Evolutionary conservation across 2,329 filamentous ascomycete genomes (phyloP).

Genomic region (Monosporascus sp.): DNA sequence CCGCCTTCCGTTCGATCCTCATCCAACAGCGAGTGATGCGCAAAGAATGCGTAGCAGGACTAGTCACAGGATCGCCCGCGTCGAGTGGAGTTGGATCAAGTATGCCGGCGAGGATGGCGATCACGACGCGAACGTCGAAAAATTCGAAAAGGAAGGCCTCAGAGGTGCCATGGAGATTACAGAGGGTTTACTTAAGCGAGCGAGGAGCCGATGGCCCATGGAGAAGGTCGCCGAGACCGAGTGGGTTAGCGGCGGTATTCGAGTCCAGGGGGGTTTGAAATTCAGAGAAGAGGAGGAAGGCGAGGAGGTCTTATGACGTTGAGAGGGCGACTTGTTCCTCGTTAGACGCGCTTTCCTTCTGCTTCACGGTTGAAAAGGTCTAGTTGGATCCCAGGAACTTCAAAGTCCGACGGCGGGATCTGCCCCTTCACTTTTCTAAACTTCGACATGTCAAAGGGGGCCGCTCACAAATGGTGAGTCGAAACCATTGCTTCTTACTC

Average conservation of each 20-base stretch:
- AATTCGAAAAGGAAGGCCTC: slow-evolving; percentile 59
- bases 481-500: neutral
- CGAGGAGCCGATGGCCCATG: slow-evolving; percentile 70
- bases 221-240: slow-evolving; percentile 64
- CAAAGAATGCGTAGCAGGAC: slow-evolving; percentile 74
- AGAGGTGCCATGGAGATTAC: slow-evolving; percentile 75
- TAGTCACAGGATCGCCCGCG: slow-evolving; percentile 88
- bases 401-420: too few relatives aligned
- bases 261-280: slow-evolving; percentile 56
- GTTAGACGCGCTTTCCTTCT: neutral
- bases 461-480: too few relatives aligned
- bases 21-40: slow-evolving; percentile 72
- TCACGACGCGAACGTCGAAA: slow-evolving; percentile 63
- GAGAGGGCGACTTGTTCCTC: neutral
- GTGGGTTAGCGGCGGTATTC: slow-evolving; percentile 74
- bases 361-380: neutral
- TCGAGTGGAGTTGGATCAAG: slow-evolving; percentile 92
- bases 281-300: slow-evolving; percentile 57
- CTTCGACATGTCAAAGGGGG: too few relatives aligned
- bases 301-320: slow-evolving; percentile 41
- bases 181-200: slow-evolving; percentile 78
- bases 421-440: too few relatives aligned
- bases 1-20: slow-evolving; percentile 87
- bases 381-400: too few relatives aligned
- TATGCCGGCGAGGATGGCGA: slow-evolving; percentile 82